Conservation (phyloP, 2,329 filamentous ascomycete genomes). For the Cercospora citrullina region DNA sequence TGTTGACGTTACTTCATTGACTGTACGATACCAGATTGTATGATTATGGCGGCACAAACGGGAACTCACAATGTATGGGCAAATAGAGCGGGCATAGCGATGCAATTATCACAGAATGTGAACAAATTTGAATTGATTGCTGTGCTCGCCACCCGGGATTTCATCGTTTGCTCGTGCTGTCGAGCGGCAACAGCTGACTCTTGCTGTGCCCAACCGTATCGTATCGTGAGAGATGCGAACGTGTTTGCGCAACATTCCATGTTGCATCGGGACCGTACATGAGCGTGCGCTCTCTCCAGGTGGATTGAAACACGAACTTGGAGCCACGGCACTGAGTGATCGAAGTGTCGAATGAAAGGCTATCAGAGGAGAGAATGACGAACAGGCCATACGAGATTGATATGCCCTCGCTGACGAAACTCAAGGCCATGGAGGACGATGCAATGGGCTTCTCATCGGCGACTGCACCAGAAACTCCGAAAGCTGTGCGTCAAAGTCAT, state of each 20-base stretch:
- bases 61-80: background rate
- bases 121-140: background rate
- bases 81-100: conserved; percentile 6
- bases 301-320: too few relatives aligned
- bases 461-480: background rate
- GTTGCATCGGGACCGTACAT: background rate
- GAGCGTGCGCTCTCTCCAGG: background rate
- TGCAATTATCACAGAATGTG: conserved; percentile 7
- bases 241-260: background rate
- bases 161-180: background rate
- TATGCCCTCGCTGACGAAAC: background rate
- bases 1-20: background rate
- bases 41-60: background rate
- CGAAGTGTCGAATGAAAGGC: background rate
- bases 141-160: background rate
- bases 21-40: conserved; percentile 12
- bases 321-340: too few relatives aligned
- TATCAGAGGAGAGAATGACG: background rate
- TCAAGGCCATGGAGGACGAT: background rate
- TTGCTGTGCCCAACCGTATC: background rate
- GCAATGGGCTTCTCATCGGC: background rate
- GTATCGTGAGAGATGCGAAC: background rate
- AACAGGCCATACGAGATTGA: conserved; percentile 8
- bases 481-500: background rate
- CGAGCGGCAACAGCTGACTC: background rate